phyloP scores from a whole-genome alignment of 208 protist species.

The Leishmania mexicana region DNA sequence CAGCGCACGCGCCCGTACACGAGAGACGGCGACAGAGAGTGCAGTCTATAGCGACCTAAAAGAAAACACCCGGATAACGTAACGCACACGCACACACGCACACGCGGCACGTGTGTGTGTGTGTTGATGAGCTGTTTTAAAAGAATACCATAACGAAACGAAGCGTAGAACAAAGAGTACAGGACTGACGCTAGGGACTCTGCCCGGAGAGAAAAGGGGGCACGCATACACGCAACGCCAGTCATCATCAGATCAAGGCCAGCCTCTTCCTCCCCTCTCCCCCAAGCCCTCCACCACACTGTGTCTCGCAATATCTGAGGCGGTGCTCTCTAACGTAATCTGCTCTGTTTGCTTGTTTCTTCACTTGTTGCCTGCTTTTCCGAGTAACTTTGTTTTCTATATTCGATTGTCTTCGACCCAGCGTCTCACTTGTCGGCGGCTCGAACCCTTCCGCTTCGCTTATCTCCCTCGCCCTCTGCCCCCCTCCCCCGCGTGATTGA shows the following conservation, averaged over 20 bases:
- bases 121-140: neutral
- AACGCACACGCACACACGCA: neutral
- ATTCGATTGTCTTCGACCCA: neutral
- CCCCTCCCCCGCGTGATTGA: neutral
- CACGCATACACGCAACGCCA: neutral
- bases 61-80: neutral
- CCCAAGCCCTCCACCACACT: neutral
- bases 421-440: neutral
- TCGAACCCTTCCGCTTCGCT: neutral
- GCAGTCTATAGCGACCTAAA: neutral
- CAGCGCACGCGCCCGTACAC: neutral
- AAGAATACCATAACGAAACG: neutral
- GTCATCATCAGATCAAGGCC: neutral
- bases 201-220: neutral
- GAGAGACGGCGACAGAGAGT: neutral
- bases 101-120: neutral
- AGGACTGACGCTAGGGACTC: neutral
- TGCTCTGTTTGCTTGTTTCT: neutral
- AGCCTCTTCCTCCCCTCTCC: neutral
- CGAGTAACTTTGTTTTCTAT: neutral
- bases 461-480: neutral
- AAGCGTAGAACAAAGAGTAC: neutral
- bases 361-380: neutral
- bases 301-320: neutral
- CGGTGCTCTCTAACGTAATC: neutral